These are phyloP conservation scores for Dactylella cylindrospora DNA, from an alignment of 2,329 filamentous ascomycete genomes.

Conservation along the genomic window DNA sequence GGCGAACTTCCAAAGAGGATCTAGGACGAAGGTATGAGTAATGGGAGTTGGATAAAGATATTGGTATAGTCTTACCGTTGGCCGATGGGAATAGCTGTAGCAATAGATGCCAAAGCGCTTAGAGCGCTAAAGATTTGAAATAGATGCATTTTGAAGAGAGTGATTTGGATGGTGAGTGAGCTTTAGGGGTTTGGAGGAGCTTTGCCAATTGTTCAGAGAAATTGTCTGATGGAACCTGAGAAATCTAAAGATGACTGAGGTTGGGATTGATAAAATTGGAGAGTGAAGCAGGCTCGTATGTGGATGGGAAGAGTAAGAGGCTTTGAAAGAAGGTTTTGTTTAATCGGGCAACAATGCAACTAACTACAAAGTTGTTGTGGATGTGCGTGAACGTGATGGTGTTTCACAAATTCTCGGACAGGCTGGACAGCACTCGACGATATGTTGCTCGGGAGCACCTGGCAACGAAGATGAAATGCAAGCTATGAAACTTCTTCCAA, in stretches of 20 bases:
- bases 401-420: background rate
- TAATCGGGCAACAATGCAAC: background rate
- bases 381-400: background rate
- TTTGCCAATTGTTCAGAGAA: background rate
- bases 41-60: background rate
- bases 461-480: background rate
- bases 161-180: background rate
- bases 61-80: slow-evolving; percentile 9
- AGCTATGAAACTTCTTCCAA: background rate
- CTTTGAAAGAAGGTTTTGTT: background rate
- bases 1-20: slow-evolving; percentile 9
- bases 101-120: slow-evolving; percentile 28
- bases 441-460: background rate
- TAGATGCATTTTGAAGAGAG: slow-evolving; percentile 32
- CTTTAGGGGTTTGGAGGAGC: background rate
- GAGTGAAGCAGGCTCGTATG: too few relatives aligned
- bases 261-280: background rate
- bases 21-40: background rate
- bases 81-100: slow-evolving; percentile 18
- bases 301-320: too few relatives aligned
- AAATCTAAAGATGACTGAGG: slow-evolving; percentile 17
- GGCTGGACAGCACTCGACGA: background rate
- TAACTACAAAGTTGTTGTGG: background rate
- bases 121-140: slow-evolving; percentile 23
- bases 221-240: slow-evolving; percentile 9